A percentile compares a stretch with the other conserved stretches of the same genome.
Conservation (phyloP, 257 asterid genomes). For the Solanum tacnaense region DNA sequence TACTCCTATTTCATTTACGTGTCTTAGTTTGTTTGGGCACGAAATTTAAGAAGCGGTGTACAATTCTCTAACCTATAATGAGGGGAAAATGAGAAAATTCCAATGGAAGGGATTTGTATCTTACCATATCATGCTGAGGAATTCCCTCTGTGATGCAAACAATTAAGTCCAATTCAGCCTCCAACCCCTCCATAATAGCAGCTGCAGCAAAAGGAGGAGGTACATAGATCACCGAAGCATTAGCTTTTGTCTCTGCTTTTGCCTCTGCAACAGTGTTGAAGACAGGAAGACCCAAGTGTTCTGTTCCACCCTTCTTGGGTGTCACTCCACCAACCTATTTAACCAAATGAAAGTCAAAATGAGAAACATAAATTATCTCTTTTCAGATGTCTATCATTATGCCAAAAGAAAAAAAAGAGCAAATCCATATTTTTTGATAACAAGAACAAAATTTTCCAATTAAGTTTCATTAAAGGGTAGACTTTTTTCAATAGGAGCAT, state of each 20-base stretch:
- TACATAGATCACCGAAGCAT: slow-evolving; percentile 89
- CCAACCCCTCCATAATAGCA: slow-evolving; percentile 89
- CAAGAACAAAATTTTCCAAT: neutral
- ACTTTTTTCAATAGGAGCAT: neutral
- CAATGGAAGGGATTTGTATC: neutral
- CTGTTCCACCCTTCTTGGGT: slow-evolving; percentile 92
- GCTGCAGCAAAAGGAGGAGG: slow-evolving; percentile 97
- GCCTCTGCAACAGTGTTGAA: slow-evolving; percentile 93
- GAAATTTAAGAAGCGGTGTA: neutral
- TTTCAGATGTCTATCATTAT: neutral
- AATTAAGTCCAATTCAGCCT: slow-evolving; percentile 85
- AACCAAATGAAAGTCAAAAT: neutral
- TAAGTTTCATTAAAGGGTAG: neutral
- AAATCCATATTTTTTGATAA: neutral
- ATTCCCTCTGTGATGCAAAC: slow-evolving; percentile 98
- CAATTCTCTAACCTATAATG: neutral
- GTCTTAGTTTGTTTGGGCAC: neutral
- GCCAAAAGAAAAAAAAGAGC: neutral
- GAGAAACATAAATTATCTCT: neutral
- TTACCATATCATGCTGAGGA: slow-evolving; percentile 98
- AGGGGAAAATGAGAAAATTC: neutral
- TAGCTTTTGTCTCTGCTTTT: slow-evolving; percentile 86
- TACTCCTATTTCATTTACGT: neutral
- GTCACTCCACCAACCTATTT: slow-evolving; percentile 96
- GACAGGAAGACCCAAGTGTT: slow-evolving; percentile 95